Base-by-base conservation (phyloP, 176 grass and related monocot genomes). In the Thalia dealbata region DNA sequence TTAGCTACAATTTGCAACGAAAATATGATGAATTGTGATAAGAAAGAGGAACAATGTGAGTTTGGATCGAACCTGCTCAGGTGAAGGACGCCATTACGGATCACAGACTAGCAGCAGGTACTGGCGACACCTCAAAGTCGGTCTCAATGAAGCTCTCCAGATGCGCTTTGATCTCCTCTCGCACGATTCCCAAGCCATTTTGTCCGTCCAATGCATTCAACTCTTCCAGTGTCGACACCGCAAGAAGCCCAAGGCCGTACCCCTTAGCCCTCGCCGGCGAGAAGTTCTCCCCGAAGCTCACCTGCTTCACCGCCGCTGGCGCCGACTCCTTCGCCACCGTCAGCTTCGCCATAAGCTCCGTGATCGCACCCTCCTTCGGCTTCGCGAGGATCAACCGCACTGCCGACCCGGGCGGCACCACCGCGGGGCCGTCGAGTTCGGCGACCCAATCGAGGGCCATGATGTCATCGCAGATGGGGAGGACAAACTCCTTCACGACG, bases 241-340 rank as follows among this genome's bases (percentile, higher is more conserved):
- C 85, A 28, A 97, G 78, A 81, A 97, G 82, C 50, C 87, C 95
- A 7, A 91, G 82, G 26, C 81, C 77, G 81, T 83, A 91, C n/a
- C 90, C 95, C 81, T 97, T 97, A n/a, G 95, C 95, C 71, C 87
- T 77, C 10, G 76, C 89, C 18, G 83, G 87, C 59, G 90, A 93
- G 79, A 99, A 99, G 71, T 91, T 99, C 67, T 93, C 95, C 28
- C 95, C 95, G 43, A 86, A 91, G 78, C 85, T 92, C 68, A 91
- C 78, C 77, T 56, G 73, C 45, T 41, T 78, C 21, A 69, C 80
- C 25, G 70, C 80, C 15, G 54, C 70, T 64, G 43, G 68, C 18
- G 79, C 85, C 69, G 73, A 87, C n/a, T 35, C 76, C 50, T 71
- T 76, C 10, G 86, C 76, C 48, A 54, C 73, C 63, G 77, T 81